These are phyloP conservation scores for Dendrobium huoshanense DNA, from an alignment of 106 monocot genomes.

Conservation along the genomic window DNA sequence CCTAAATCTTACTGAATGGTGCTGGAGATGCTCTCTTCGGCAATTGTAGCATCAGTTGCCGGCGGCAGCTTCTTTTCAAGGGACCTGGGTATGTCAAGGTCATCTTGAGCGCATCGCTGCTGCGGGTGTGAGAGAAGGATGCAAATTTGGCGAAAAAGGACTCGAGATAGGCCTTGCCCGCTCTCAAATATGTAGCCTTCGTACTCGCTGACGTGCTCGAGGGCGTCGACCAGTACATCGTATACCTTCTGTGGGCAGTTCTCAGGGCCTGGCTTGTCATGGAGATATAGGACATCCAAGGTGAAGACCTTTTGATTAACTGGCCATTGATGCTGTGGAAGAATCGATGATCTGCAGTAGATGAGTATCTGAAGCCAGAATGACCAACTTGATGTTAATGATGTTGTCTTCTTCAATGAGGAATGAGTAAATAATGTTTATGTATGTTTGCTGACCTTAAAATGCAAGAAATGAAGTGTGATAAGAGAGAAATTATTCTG, in stretches of 20 bases:
- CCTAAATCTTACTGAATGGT: constrained; percentile 23
- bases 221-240: constrained; percentile 64
- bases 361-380: constrained; percentile 60
- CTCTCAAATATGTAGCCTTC: constrained; percentile 94
- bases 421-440: no score
- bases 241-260: constrained; percentile 93
- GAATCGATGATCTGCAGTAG: constrained; percentile 74
- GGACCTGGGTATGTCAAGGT: constrained; percentile 70
- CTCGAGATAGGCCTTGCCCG: constrained; percentile 45
- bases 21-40: constrained; percentile 24
- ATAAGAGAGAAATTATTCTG: no score
- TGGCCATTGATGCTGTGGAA: constrained; percentile 66
- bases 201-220: constrained; percentile 75
- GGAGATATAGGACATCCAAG: constrained; percentile 79
- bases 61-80: constrained; percentile 37
- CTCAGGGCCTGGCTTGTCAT: constrained; percentile 80
- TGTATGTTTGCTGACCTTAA: no score
- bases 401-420: no score
- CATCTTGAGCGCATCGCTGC: constrained; percentile 76
- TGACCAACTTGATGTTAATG: neutral
- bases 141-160: constrained; percentile 53
- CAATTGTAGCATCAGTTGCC: constrained; percentile 9
- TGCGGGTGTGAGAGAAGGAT: constrained; percentile 69
- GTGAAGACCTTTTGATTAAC: constrained; percentile 70
- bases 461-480: no score